A percentile compares a stretch with the other conserved stretches of the same genome.
Conservation (phyloP, 331 rosid genomes). For the Malus hybrid region DNA sequence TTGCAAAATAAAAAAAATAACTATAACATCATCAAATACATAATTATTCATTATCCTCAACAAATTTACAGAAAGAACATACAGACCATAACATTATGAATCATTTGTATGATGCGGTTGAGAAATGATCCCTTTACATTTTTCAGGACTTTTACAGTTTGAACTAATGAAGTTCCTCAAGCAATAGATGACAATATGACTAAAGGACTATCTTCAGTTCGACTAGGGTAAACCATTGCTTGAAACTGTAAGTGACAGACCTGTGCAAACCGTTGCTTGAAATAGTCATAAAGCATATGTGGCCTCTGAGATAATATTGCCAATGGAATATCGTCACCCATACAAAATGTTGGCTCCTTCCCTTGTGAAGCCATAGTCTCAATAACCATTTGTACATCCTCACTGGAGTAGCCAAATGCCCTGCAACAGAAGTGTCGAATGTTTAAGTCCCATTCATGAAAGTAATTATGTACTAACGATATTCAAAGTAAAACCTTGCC, state of each 20-base stretch:
- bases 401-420: constrained; percentile 99
- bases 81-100: neutral
- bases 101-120: neutral
- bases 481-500: constrained; percentile 5
- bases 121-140: neutral
- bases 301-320: constrained; percentile 90
- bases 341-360: constrained; percentile 97
- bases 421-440: constrained; percentile 28
- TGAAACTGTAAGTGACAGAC: constrained; percentile 21
- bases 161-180: neutral
- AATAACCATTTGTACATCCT: constrained; percentile 97
- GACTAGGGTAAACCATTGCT: neutral
- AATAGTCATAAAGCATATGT: constrained; percentile 94
- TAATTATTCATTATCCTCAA: neutral
- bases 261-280: constrained; percentile 99
- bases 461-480: neutral
- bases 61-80: neutral
- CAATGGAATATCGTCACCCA: constrained; percentile 96
- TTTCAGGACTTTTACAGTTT: neutral
- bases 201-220: neutral
- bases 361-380: constrained; percentile 98
- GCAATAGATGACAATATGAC: neutral
- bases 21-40: neutral
- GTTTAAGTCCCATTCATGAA: constrained; percentile 6
- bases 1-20: constrained; percentile 1